Percentiles rank a stretch among this genome's conserved stretches.
phyloP scores from a whole-genome alignment of 2,329 filamentous ascomycete species.

The Helminthosporium solani region DNA sequence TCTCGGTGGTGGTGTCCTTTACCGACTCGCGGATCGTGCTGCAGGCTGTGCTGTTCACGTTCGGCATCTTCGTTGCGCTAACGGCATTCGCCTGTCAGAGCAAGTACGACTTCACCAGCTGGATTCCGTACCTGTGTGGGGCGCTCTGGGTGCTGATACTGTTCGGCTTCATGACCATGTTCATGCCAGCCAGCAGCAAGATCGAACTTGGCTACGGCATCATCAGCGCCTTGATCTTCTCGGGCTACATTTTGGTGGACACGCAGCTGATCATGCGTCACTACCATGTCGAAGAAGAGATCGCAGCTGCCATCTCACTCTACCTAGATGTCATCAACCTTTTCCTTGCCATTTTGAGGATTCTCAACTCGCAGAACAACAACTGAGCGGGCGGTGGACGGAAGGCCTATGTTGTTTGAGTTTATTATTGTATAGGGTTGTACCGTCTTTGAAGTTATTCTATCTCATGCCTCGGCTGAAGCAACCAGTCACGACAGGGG shows the following conservation, averaged over 20 bases:
- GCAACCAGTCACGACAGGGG: no score
- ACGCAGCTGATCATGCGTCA: slow-evolving; percentile 94
- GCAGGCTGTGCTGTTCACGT: slow-evolving; percentile 83
- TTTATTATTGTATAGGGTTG: neutral
- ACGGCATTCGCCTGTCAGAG: slow-evolving; percentile 91
- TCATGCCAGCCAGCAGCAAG: slow-evolving; percentile 81
- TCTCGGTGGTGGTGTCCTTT: slow-evolving; percentile 90
- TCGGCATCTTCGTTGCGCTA: slow-evolving; percentile 63
- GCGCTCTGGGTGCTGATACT: slow-evolving; percentile 85
- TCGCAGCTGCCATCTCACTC: slow-evolving; percentile 88
- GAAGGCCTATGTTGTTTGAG: neutral
- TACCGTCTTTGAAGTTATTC: neutral
- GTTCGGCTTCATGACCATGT: slow-evolving; percentile 88
- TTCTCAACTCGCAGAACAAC: slow-evolving; percentile 93
- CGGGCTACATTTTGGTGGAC: slow-evolving; percentile 91
- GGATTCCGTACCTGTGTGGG: slow-evolving; percentile 94
- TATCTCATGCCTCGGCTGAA: no score
- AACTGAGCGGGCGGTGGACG: slow-evolving; percentile 56
- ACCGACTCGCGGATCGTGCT: slow-evolving; percentile 83
- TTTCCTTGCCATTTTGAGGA: slow-evolving; percentile 92
- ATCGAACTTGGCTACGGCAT: slow-evolving; percentile 84
- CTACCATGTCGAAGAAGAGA: slow-evolving; percentile 97
- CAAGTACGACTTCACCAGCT: slow-evolving; percentile 96
- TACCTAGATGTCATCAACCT: slow-evolving; percentile 97
- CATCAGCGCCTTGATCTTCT: slow-evolving; percentile 82